These are phyloP conservation scores for Pisolithus thermaeus DNA, from an alignment of 1,284 basidiomycete genomes.

Conservation along the genomic window DNA sequence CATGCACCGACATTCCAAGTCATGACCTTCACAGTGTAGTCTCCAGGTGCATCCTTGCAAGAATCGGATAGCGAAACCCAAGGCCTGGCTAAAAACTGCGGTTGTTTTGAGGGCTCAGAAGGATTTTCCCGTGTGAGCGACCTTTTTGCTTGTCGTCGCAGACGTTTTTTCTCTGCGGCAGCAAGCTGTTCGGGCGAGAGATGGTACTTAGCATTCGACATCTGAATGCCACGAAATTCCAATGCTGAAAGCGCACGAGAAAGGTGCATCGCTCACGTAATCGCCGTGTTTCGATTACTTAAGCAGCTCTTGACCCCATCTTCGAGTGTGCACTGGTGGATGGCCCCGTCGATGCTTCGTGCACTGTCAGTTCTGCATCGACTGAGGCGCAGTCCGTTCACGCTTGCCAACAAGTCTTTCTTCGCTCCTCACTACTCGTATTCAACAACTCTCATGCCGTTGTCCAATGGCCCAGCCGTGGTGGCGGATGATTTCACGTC, in stretches of 20 bases:
- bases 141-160: conserved; percentile 44
- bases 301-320: no score
- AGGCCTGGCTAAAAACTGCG: conserved; percentile 40
- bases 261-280: no score
- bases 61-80: conserved; percentile 43
- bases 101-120: conserved; percentile 18
- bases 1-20: conserved; percentile 71
- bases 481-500: conserved; percentile 9
- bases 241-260: no score
- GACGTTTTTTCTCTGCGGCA: conserved; percentile 39
- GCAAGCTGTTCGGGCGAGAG: conserved; percentile 54
- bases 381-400: neutral
- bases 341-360: no score
- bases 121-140: conserved; percentile 23
- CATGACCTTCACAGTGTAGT: conserved; percentile 46
- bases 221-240: neutral
- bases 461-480: conserved; percentile 19
- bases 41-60: conserved; percentile 2
- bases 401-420: neutral
- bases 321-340: no score
- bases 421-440: conserved; percentile 7
- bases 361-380: no score
- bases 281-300: no score
- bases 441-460: conserved; percentile 23
- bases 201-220: conserved; percentile 6